A percentile compares a stretch with the other conserved stretches of the same genome.
These are phyloP conservation scores for Iberis amara DNA, from an alignment of 441 rosid genomes.

Conservation along the genomic window DNA sequence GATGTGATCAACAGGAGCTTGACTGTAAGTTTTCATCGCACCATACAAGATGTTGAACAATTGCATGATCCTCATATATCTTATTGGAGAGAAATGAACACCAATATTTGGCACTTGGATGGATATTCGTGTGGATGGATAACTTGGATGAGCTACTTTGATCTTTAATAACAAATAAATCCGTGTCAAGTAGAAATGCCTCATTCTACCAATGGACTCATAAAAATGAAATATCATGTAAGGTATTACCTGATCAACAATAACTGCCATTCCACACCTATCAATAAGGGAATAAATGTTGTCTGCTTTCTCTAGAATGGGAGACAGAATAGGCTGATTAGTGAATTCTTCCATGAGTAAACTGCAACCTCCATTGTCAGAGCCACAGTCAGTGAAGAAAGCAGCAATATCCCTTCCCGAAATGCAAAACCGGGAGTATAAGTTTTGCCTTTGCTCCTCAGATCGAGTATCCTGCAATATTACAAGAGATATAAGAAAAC, in stretches of 20 bases:
- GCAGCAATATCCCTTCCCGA: constrained; percentile 98
- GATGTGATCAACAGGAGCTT: constrained; percentile 58
- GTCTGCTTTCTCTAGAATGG: constrained; percentile 40
- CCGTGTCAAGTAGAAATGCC: constrained; percentile 21
- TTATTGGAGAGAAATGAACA: constrained; percentile 88
- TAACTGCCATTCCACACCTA: constrained; percentile 93
- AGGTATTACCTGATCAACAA: constrained; percentile 82
- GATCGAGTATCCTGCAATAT: constrained; percentile 61
- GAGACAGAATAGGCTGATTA: constrained; percentile 40
- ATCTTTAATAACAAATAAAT: constrained; percentile 47
- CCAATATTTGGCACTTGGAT: constrained; percentile 96
- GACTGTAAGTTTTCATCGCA: constrained; percentile 56
- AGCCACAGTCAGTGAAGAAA: constrained; percentile 67
- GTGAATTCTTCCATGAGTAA: constrained; percentile 37
- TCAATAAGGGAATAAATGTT: constrained; percentile 75
- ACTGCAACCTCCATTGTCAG: constrained; percentile 44
- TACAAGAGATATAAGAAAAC: constrained; percentile 27
- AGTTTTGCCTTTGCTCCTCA: constrained; percentile 73
- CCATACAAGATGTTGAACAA: constrained; percentile 54
- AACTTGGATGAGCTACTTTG: constrained; percentile 77
- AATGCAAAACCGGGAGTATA: constrained; percentile 86
- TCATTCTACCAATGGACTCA: background rate
- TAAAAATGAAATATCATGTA: constrained; percentile 18
- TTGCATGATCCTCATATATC: constrained; percentile 76
- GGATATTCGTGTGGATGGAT: constrained; percentile 87